Evolutionary conservation across 352 stramenopile species (phyloP).

Genomic region (Aphanomyces invadans): DNA sequence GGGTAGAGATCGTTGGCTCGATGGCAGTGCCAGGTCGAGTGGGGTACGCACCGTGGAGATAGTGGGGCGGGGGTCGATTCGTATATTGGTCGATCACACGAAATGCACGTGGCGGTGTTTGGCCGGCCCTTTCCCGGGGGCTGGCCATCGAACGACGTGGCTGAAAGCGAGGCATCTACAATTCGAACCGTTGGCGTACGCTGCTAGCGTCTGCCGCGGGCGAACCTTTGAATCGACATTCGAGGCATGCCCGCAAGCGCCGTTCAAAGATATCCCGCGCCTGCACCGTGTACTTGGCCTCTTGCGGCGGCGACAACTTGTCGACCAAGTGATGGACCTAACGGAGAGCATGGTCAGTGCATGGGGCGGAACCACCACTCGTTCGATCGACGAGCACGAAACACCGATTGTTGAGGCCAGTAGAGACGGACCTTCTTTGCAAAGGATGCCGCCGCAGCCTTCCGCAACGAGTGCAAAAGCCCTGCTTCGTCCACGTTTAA

Average conservation of each 20-base stretch:
- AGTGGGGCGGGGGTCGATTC: neutral
- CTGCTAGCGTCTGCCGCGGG: no score
- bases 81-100: slow-evolving; percentile 21
- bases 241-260: neutral
- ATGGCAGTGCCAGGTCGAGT: neutral
- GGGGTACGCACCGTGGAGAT: no score
- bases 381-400: no score
- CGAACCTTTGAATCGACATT: neutral
- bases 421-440: neutral
- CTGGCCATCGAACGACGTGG: neutral
- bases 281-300: neutral
- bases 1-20: no score
- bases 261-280: slow-evolving; percentile 17
- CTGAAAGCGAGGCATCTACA: no score
- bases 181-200: no score
- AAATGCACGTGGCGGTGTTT: slow-evolving; percentile 19
- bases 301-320: neutral
- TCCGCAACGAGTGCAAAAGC: neutral
- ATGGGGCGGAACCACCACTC: no score
- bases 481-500: slow-evolving; percentile 3
- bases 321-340: slow-evolving; percentile 20
- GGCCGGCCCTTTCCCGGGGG: neutral
- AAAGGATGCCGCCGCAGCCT: neutral
- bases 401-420: no score
- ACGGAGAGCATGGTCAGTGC: no score